Conservation (phyloP, 2,329 filamentous ascomycete species). For the Ceratocystis colombiana region DNA sequence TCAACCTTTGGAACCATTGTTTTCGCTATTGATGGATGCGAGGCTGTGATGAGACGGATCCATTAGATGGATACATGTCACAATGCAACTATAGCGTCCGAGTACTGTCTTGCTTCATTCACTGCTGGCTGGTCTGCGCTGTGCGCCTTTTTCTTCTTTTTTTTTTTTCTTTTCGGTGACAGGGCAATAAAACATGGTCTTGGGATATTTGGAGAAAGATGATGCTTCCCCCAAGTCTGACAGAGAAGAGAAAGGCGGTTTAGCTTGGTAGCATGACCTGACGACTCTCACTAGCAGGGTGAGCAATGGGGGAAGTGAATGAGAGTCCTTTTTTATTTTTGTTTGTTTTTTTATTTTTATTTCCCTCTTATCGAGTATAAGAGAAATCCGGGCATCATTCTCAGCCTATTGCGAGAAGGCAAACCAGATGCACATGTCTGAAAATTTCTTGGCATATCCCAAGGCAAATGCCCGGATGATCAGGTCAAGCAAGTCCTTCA, state of each 20-base stretch:
- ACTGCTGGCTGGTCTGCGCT: not conserved
- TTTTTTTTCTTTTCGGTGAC: not conserved
- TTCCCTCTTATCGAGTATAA: not conserved
- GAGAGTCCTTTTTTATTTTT: no score
- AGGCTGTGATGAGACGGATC: not conserved
- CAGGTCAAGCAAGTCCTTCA: not conserved
- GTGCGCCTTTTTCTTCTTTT: not conserved
- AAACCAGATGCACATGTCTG: not conserved
- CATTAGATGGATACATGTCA: not conserved
- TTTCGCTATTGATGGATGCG: not conserved
- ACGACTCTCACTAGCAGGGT: no score
- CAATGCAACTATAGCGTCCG: not conserved
- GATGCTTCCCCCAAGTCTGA: not conserved
- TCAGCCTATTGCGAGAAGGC: not conserved
- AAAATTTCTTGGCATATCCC: not conserved
- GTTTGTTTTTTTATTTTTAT: not conserved
- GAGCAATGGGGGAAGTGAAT: no score
- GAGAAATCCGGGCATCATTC: not conserved
- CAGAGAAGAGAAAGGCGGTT: not conserved
- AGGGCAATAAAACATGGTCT: not conserved
- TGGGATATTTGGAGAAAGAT: constrained; percentile 1
- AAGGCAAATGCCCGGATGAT: not conserved
- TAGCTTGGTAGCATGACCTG: not conserved
- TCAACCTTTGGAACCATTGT: no score
- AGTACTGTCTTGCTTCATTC: not conserved